Percentiles rank a stretch among this genome's conserved stretches.
Conservation (phyloP, 345 rosid species). For the Salix dunnii region DNA sequence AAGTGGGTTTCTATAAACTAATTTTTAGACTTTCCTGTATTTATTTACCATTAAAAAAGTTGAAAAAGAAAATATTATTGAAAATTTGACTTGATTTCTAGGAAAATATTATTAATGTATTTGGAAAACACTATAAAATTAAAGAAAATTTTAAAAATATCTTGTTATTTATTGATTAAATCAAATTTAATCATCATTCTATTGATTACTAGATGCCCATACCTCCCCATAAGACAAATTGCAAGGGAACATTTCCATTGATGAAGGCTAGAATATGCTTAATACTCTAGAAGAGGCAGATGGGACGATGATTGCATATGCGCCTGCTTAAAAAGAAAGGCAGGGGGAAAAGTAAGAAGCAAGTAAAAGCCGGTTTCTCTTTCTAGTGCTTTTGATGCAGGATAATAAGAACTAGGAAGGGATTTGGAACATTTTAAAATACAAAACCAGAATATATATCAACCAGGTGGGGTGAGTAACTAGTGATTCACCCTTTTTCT, state of each 20-base stretch:
- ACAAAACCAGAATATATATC: not conserved
- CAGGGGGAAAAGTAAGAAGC: not conserved
- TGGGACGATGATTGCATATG: not conserved
- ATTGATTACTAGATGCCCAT: not conserved
- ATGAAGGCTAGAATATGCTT: conserved; percentile 10
- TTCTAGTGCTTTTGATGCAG: not conserved
- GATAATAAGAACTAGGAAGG: not conserved
- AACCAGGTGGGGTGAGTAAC: not conserved
- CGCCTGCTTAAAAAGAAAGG: not conserved
- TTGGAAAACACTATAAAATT: too few relatives aligned
- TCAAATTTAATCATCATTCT: too few relatives aligned
- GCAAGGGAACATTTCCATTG: not conserved
- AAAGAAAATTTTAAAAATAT: too few relatives aligned
- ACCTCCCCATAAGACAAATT: not conserved
- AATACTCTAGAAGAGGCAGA: not conserved
- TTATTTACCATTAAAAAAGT: too few relatives aligned
- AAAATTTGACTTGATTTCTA: too few relatives aligned
- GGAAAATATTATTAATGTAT: too few relatives aligned
- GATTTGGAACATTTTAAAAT: not conserved
- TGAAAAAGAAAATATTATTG: too few relatives aligned
- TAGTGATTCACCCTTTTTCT: not conserved
- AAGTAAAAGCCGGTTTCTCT: not conserved
- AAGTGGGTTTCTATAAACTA: too few relatives aligned
- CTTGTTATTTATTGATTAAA: too few relatives aligned
- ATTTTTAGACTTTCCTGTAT: too few relatives aligned